Evolutionary conservation across 768 basidiomycete genomes (phyloP), one percentile per base, ranked within the genome.

Genomic region (Phanerodontia chrysosporium): DNA sequence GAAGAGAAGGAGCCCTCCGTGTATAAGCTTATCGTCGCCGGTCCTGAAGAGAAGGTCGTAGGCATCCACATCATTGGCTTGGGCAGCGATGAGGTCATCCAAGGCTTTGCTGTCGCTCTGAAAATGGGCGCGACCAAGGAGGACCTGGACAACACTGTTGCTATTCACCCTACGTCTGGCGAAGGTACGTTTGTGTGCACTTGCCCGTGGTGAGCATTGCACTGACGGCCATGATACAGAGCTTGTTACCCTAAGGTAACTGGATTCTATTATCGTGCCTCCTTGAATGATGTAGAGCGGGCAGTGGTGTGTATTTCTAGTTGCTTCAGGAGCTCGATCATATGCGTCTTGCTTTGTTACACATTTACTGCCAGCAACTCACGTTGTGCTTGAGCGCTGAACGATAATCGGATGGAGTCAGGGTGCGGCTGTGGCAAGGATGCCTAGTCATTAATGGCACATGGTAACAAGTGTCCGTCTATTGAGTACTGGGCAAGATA

Each of bases 51-150:
- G 73, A 90, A 89, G 67, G 89, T 99, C 44, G 93, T 98, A 18
- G 97, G 97, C 10, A 76, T 98, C 46, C 97, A 98, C 74, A 84
- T 98, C 63, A 85, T 98, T 58, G 97, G 97, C 7, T 68, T 80
- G 61, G 97, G 97, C 45, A 90, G 89, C 66, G 97, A 99, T 69
- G 97, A 99, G 75, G 83, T 90, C 65, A 75, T 95, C 75, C 97
- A 99, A 80, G 96, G 96, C 62, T 97, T 97, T 73, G 92, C 78
- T 1, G 93, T 98, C n/a, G 97, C 97, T 12, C 80, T 99, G 65
- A 98, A 98, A 79, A 96, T 98, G 96, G 90, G 65, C 75, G 92
- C 92, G 3, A 82, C 80, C 24, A 94, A 95, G 76, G 72, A 80
- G 66, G 89, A 96, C 66, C 72, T 96, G 51, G 94, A 95, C 66